Conservation (phyloP, 2,329 filamentous ascomycete genomes). For the Fusarium globosum region DNA sequence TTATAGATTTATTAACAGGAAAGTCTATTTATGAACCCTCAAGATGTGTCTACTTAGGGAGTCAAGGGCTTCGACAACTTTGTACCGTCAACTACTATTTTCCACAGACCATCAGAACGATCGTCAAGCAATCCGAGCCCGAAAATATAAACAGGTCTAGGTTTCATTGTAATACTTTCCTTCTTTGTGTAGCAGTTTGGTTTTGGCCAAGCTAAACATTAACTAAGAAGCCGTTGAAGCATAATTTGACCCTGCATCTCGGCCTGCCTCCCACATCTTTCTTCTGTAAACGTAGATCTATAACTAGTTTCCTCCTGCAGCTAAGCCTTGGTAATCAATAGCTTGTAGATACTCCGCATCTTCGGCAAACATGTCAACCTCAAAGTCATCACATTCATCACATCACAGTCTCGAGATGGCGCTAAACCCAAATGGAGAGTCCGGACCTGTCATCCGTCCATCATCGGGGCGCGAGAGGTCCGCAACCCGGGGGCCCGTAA, state of each 20-base stretch:
- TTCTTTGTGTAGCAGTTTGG: background rate
- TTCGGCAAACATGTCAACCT: slow-evolving; percentile 27
- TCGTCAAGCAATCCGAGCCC: background rate
- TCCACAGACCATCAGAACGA: background rate
- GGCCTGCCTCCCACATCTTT: background rate
- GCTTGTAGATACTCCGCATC: slow-evolving; percentile 13
- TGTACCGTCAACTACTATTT: background rate
- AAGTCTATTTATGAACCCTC: background rate
- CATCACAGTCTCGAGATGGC: background rate
- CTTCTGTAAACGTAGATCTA: background rate
- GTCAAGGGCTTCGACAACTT: background rate
- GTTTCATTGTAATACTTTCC: background rate
- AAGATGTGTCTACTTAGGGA: background rate
- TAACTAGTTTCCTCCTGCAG: background rate
- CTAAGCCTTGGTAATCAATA: background rate
- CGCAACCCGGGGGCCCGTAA: slow-evolving; percentile 12
- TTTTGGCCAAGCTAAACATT: background rate
- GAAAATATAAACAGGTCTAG: background rate
- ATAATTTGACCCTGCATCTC: background rate
- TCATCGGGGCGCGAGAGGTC: slow-evolving; percentile 24
- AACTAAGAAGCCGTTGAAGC: background rate
- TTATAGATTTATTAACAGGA: background rate
- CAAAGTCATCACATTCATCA: slow-evolving; percentile 14
- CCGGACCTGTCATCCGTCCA: slow-evolving; percentile 12
- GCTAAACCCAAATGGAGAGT: slow-evolving; percentile 30